These are phyloP conservation scores for Kodamaea plutei DNA, from an alignment of 1,139 yeast genomes.

Conservation along the genomic window DNA sequence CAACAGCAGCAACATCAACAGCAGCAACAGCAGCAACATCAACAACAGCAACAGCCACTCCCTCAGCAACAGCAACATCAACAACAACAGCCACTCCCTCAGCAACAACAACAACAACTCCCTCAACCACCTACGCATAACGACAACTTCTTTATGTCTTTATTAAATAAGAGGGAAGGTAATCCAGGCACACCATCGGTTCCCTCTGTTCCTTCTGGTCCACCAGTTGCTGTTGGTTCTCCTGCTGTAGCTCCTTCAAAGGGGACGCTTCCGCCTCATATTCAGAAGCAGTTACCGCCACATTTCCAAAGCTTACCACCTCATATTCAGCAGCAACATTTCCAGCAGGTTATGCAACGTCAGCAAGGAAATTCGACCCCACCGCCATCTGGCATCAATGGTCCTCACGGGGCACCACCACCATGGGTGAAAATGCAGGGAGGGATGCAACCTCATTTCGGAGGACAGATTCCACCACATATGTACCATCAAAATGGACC, in stretches of 20 bases:
- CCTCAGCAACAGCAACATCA: neutral
- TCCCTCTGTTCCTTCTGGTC: constrained; percentile 4
- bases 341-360: constrained; percentile 7
- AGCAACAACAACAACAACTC: constrained; percentile 8
- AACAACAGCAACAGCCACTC: constrained; percentile 1
- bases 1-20: constrained; percentile 2
- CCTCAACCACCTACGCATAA: constrained; percentile 19
- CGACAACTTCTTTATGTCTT: constrained; percentile 53
- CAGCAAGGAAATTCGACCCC: constrained; percentile 1
- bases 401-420: constrained; percentile 14
- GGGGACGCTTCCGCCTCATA: constrained; percentile 6
- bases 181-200: constrained; percentile 6
- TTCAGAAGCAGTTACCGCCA: constrained; percentile 14
- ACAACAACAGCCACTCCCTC: constrained; percentile 3
- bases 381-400: constrained; percentile 1
- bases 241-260: constrained; percentile 5
- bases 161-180: constrained; percentile 37
- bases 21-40: constrained; percentile 2
- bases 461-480: neutral
- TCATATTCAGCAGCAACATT: constrained; percentile 7
- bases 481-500: neutral
- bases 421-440: constrained; percentile 26
- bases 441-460: constrained; percentile 7
- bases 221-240: constrained; percentile 7
- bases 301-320: constrained; percentile 12